A percentile compares a stretch with the other conserved stretches of the same genome.
phyloP scores from a whole-genome alignment of 768 basidiomycete species.

The Lactifluus hygrophoroides region DNA sequence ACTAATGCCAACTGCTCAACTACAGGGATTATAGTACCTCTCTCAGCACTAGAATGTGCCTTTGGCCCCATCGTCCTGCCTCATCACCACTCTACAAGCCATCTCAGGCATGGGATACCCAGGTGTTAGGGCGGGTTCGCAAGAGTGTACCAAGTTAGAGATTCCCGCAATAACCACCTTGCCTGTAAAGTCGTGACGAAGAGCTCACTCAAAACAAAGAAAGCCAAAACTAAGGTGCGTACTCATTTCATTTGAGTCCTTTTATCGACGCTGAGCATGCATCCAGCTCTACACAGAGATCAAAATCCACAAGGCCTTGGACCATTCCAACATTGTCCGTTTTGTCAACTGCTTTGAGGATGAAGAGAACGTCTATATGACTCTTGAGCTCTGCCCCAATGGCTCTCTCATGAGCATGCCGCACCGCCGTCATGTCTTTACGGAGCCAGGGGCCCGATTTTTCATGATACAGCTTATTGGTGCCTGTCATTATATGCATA shows the following conservation, averaged over 20 bases:
- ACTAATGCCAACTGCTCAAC: constrained; percentile 99
- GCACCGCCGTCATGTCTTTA: constrained; percentile 75
- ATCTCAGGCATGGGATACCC: constrained; percentile 98
- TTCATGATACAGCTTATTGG: constrained; percentile 93
- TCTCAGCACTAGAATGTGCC: constrained; percentile 77
- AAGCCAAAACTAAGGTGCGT: constrained; percentile 90
- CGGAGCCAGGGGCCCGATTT: constrained; percentile 88
- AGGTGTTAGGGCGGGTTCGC: constrained; percentile 93
- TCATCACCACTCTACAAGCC: constrained; percentile 96
- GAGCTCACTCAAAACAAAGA: constrained; percentile 84
- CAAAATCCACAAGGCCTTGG: constrained; percentile 87
- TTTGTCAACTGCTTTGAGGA: constrained; percentile 97
- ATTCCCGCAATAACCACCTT: constrained; percentile 48
- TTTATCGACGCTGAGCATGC: not conserved
- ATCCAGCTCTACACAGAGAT: constrained; percentile 93
- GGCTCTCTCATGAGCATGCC: constrained; percentile 91
- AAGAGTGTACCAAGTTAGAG: constrained; percentile 91
- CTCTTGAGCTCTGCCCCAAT: constrained; percentile 83
- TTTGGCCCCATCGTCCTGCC: constrained; percentile 90
- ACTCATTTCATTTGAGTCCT: not conserved
- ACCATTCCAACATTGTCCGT: constrained; percentile 86
- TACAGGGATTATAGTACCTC: constrained; percentile 86
- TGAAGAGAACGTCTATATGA: constrained; percentile 93
- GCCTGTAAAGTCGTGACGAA: constrained; percentile 97
- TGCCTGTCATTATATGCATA: constrained; percentile 96